phyloP scores from a whole-genome alignment of 2,329 filamentous ascomycete species.

The Paracamarosporium sp. region DNA sequence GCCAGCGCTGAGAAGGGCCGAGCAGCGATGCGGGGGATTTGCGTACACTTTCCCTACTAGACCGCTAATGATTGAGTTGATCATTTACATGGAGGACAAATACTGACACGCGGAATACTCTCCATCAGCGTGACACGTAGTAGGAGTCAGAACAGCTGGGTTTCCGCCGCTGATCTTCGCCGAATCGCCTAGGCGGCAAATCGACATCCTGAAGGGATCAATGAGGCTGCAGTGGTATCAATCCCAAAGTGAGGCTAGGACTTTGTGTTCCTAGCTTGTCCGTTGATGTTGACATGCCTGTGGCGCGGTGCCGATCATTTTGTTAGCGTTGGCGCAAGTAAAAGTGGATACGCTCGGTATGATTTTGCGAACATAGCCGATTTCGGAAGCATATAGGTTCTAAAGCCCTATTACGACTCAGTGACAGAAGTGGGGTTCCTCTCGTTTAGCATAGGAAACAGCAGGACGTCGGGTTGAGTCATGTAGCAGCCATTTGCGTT shows the following conservation, averaged over 20 bases:
- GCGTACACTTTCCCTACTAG: background rate
- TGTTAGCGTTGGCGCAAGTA: conserved; percentile 1
- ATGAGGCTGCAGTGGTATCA: background rate
- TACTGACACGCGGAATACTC: background rate
- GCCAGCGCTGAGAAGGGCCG: background rate
- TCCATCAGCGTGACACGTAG: background rate
- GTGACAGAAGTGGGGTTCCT: background rate
- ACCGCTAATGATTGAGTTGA: background rate
- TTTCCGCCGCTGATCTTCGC: background rate
- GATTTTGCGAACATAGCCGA: background rate
- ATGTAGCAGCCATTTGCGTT: too few relatives aligned
- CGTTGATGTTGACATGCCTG: conserved; percentile 1
- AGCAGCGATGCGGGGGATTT: background rate
- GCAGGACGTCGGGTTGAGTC: too few relatives aligned
- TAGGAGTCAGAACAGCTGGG: too few relatives aligned
- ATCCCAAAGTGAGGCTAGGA: background rate
- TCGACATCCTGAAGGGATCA: background rate
- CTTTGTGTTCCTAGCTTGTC: conserved; percentile 1
- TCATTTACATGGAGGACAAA: background rate
- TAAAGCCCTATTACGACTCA: background rate
- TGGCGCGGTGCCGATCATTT: background rate
- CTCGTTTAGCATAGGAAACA: too few relatives aligned
- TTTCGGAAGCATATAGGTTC: background rate
- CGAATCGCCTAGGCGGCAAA: background rate
- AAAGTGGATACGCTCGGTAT: conserved; percentile 2